Conservation (phyloP, 768 basidiomycete species). For the Strobilomyces dryophilus region DNA sequence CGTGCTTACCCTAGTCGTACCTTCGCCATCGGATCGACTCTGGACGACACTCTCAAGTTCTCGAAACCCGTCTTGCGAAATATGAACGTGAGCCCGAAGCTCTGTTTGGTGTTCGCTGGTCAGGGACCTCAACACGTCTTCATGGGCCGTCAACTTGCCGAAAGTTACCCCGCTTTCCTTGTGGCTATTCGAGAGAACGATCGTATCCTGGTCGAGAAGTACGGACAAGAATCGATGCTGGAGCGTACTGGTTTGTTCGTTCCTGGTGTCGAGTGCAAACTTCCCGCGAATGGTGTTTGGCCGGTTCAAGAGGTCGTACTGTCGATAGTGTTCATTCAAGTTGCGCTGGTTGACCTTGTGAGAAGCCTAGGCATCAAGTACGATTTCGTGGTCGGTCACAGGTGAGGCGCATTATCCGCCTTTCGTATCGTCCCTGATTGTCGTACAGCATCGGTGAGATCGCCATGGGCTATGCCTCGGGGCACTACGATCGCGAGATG, state of each 20-base stretch:
- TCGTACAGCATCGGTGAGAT: slow-evolving; percentile 30
- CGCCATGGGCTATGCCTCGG: slow-evolving; percentile 36
- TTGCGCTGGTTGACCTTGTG: slow-evolving; percentile 33
- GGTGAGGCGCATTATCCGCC: slow-evolving; percentile 11
- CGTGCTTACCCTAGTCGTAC: slow-evolving; percentile 27
- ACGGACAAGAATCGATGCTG: slow-evolving; percentile 29
- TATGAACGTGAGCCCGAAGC: slow-evolving; percentile 22
- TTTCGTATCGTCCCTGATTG: slow-evolving; percentile 5
- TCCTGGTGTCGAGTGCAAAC: slow-evolving; percentile 22
- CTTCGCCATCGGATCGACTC: slow-evolving; percentile 22
- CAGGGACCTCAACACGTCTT: slow-evolving; percentile 34
- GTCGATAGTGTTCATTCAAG: slow-evolving; percentile 32
- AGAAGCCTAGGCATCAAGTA: slow-evolving; percentile 29
- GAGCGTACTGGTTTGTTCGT: slow-evolving; percentile 32
- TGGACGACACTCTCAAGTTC: slow-evolving; percentile 24
- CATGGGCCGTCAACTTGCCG: slow-evolving; percentile 36
- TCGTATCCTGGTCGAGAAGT: slow-evolving; percentile 28
- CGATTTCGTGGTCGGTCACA: slow-evolving; percentile 34
- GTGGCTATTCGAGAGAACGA: slow-evolving; percentile 29
- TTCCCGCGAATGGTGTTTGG: slow-evolving; percentile 27
- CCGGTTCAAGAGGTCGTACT: slow-evolving; percentile 32
- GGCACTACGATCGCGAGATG: slow-evolving; percentile 33
- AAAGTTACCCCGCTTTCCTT: slow-evolving; percentile 30
- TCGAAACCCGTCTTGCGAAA: slow-evolving; percentile 28
- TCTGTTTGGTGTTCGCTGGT: slow-evolving; percentile 34